Base-by-base conservation (phyloP, 164 flowering plant species). In the Akebia trifoliata region DNA sequence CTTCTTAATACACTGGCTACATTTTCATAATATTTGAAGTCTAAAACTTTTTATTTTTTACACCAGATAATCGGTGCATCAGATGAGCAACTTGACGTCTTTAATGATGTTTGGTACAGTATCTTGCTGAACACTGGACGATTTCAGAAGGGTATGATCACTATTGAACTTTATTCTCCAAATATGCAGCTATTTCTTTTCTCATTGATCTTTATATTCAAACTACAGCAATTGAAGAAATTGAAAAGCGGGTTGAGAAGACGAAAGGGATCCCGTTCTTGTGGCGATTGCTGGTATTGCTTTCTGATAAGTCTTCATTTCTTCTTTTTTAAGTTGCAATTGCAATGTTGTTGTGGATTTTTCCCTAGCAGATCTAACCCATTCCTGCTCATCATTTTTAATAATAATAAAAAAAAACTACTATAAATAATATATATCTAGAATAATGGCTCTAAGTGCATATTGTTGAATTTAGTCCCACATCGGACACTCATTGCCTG, bases 61-160 rank as follows among this genome's bases (percentile, higher is more conserved):
- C 53, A 56, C 39, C 60, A 86, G 94, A 71, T 81, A 63, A 76
- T 86, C 24, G 97, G 96, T 25, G 97, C 94, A 67, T 90, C 97
- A 9, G 94, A 80, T 67, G 95, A 90, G 62, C 97, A 87, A 58
- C 75, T 84, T 35, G 96, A 90, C 56, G 94, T 90, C 17, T 90
- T 90, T 58, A 83, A 78, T 44, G 95, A 91, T 73, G 74, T 91
- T 62, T 84, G 85, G 82, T 83, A 64, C 57, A 58, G 28, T 49
- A 38, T 85, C 72, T 55, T 91, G 64, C 65, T 88, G 45, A 69
- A 74, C 25, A 74, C 76, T n/a, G 87, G 93, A 67, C 66, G 64
- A 60, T 64, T 58, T 24, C 24, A 36, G 4, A 67, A 74, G 35
- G 93, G 97, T 88, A 76, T 50, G 63, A 35, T 21, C 14, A 20